Evolutionary conservation across 805 yeast genomes (phyloP), one percentile per base, ranked within the genome.

Genomic region (Suhomyces kilbournensis): DNA sequence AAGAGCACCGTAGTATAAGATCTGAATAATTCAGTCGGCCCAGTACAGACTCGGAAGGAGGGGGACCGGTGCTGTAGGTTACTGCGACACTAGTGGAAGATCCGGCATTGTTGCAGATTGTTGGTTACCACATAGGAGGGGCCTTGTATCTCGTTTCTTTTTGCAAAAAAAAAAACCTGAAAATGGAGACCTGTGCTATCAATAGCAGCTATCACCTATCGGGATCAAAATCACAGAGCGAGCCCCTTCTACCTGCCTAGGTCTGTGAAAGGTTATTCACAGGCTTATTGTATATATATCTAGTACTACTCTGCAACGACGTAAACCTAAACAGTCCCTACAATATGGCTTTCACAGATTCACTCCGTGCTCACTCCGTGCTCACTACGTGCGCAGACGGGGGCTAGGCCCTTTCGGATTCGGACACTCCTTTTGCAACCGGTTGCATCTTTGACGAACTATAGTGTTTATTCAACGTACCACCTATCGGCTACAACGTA

Each of bases 401-500:
- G 42, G 42, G 42, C 42, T 38, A 38, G 23, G 23, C 42, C 42
- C 23, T 10, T 17, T 19, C n/a, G 20, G 42, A 10, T 17, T 19
- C 23, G 17, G 10, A 17, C 23, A 9, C 23, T 42, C 45, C 28
- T 42, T 23, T 42, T 22, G 45, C 45, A 42, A 22, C 45, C 23
- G 42, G 42, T 38, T 38, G 42, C 42, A 17, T 17, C 14, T 38
- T 38, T 38, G 42, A 17, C 42, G 42, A 38, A 17, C 22, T n/a
- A 6, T 19, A 38, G 20, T 15, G 23, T 38, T 19, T 38, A 38
- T 38, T 38, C 23, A 19, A 38, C 23, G 23, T n/a, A 30, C 50
- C 50, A 48, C 19, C 50, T 17, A 10, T 45, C 50, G n/a, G 44
- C 51, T 44, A 28, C 47, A 7, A 69, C 72, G 54, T 61, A 70